Evolutionary conservation across 495 filamentous ascomycete species (phyloP).

Genomic region (Staphylotrichum tortipilum): DNA sequence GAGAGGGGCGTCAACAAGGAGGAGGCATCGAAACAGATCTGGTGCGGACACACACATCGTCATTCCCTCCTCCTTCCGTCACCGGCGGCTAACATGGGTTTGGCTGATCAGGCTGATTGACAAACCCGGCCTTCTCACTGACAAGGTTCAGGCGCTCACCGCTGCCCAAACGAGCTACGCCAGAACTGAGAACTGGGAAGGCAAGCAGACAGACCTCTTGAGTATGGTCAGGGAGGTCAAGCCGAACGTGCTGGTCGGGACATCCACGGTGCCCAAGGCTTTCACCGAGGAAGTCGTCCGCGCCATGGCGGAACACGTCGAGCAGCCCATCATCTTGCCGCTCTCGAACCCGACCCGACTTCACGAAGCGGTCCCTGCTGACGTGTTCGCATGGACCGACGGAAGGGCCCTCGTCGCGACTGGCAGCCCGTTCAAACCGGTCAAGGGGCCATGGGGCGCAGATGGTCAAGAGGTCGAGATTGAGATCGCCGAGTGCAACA

Average conservation of each 20-base stretch:
- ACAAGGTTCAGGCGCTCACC: conserved; percentile 43
- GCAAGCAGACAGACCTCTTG: conserved; percentile 49
- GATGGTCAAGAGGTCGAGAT: conserved; percentile 49
- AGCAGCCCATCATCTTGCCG: conserved; percentile 73
- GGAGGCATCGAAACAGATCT: conserved; percentile 75
- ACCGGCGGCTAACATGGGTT: background rate
- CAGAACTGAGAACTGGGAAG: conserved; percentile 49
- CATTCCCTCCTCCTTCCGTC: too few species aligned
- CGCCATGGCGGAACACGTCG: conserved; percentile 72
- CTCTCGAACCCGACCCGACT: conserved; percentile 80
- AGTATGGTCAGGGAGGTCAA: conserved; percentile 62
- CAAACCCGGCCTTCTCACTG: conserved; percentile 69
- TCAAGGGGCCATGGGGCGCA: conserved; percentile 48
- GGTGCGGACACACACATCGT: too few species aligned
- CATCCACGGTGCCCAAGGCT: conserved; percentile 68
- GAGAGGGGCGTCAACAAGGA: conserved; percentile 58
- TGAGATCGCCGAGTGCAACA: conserved; percentile 83
- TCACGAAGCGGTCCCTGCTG: conserved; percentile 74
- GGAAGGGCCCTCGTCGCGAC: conserved; percentile 77
- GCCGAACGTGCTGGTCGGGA: conserved; percentile 76
- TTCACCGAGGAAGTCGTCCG: conserved; percentile 68
- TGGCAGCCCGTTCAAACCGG: conserved; percentile 73
- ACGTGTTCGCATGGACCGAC: conserved; percentile 69
- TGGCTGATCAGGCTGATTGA: conserved; percentile 62
- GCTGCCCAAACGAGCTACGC: conserved; percentile 60